Conservation (phyloP, 257 asterid species). For the Penstemon newberryi region DNA sequence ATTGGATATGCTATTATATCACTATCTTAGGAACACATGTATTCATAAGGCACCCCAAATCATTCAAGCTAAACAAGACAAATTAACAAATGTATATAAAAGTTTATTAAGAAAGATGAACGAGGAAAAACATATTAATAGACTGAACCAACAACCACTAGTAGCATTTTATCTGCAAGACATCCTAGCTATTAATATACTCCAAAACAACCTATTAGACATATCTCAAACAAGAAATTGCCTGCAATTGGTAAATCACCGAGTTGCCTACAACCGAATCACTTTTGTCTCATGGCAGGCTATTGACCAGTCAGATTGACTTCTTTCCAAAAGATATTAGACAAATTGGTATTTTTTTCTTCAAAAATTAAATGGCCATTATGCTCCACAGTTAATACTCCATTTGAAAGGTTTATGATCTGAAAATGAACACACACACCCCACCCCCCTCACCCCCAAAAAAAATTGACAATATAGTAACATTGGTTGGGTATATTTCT, state of each 20-base stretch:
- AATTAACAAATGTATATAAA: neutral
- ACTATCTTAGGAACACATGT: neutral
- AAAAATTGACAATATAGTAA: neutral
- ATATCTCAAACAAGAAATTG: neutral
- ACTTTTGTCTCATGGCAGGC: slow-evolving; percentile 13
- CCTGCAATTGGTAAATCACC: neutral
- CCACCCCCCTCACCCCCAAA: neutral
- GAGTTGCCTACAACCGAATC: neutral
- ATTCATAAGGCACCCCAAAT: neutral
- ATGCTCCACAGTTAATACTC: neutral
- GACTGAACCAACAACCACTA: slow-evolving; percentile 1
- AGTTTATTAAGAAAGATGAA: neutral
- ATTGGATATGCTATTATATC: neutral
- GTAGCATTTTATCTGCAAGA: slow-evolving; percentile 2
- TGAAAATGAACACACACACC: too few relatives aligned
- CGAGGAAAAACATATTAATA: neutral
- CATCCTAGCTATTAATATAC: neutral
- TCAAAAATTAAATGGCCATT: neutral
- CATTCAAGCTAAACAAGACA: neutral
- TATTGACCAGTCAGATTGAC: neutral
- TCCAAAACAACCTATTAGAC: neutral
- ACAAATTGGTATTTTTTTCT: neutral
- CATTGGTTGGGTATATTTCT: neutral
- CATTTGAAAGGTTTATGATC: neutral
- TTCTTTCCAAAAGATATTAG: slow-evolving; percentile 2